Base-by-base conservation (phyloP, 129 eudicot genomes). In the Escallonia herrerae region DNA sequence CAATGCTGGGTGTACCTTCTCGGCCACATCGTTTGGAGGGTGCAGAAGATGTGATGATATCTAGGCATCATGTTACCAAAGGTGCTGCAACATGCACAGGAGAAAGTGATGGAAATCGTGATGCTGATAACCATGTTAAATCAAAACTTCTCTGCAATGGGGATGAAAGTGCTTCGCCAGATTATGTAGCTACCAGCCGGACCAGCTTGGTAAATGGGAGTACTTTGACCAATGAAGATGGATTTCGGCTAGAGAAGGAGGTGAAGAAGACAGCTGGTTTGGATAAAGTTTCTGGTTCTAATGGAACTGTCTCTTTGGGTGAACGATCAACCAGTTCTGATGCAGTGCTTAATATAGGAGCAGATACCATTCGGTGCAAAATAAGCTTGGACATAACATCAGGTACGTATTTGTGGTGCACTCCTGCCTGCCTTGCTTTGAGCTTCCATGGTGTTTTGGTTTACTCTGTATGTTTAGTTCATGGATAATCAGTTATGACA, bases 1-100 rank as follows among this genome's bases (percentile, higher is more conserved):
- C 95, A 56, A 80, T 93, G 85, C 73, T 93, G 47, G 90, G 85
- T 55, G 78, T 89, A 46, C 74, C 76, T 54, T 77, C 85, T 58
- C 84, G 81, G 40, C 79, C 80, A 11, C 80, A 68, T 40, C 67
- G 73, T 55, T 63, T 72, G 1, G 80, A 76, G 53, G 64, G 63
- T 67, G n/a, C 65, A 39, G 91, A 83, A 74, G 91, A 77, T 67
- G 78, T 66, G 15, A 76, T 48, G 22, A 65, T 65, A 47, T 71
- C 88, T 70, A 81, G 81, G 47, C 78, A 42, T 66, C 82, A 58
- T 56, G 58, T 68, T 13, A n/a, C 71, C 51, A 74, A 77, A 67
- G 76, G 65, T 39, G 74, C 63, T 40, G 76, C 71, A 6, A 43
- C 76, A 14, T 64, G 48, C 65, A 53, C 72, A 53, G 60, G 64